Percentiles rank a stretch among this genome's conserved stretches.
phyloP scores from a whole-genome alignment of 352 stramenopile genomes.

The Phytophthora chlamydospora region DNA sequence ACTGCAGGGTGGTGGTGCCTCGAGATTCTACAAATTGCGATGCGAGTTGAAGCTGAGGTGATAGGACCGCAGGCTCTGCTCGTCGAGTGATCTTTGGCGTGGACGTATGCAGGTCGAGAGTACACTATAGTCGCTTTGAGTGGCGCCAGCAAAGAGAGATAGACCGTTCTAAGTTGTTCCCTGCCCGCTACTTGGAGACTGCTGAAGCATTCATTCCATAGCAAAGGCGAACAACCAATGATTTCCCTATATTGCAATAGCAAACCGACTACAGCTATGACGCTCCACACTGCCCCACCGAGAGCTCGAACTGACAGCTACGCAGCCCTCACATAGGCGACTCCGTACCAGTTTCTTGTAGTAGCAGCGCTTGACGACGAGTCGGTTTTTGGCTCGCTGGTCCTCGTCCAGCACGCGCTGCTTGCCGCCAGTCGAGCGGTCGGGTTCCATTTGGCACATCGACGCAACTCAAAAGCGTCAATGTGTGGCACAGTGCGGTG shows the following conservation, averaged over 20 bases:
- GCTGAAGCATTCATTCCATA: no score
- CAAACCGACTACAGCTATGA: neutral
- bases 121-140: no score
- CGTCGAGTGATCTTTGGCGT: constrained; percentile 12
- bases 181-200: no score
- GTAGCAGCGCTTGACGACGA: constrained; percentile 76
- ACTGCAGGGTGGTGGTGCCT: constrained; percentile 63
- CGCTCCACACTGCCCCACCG: neutral
- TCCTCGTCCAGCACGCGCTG: constrained; percentile 34
- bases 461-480: constrained; percentile 15
- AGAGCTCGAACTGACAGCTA: constrained; percentile 2
- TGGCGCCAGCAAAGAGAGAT: no score
- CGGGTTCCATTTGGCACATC: constrained; percentile 29
- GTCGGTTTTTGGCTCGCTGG: constrained; percentile 55
- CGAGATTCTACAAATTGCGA: constrained; percentile 61
- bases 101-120: no score
- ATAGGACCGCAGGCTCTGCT: constrained; percentile 49
- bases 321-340: neutral
- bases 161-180: no score
- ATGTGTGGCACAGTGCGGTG: constrained; percentile 24
- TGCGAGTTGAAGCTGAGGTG: constrained; percentile 54
- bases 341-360: constrained; percentile 71
- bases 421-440: constrained; percentile 4
- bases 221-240: no score
- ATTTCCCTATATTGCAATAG: no score